These are phyloP conservation scores for Penicillium italicum DNA, from an alignment of 2,329 filamentous ascomycete species.

Conservation along the genomic window DNA sequence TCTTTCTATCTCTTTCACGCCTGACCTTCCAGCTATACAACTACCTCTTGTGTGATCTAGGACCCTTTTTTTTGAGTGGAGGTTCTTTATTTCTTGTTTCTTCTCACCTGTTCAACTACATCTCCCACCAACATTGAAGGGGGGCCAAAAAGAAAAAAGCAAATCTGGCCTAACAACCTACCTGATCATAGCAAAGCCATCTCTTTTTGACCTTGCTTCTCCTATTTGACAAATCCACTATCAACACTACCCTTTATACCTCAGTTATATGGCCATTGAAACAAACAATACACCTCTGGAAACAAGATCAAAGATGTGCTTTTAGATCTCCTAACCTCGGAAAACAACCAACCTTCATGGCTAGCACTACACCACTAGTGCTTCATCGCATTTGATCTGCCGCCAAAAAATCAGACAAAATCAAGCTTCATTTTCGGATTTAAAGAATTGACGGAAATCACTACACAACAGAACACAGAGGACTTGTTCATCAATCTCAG, in stretches of 20 bases:
- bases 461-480: background rate
- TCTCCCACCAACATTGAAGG: background rate
- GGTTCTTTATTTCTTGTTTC: background rate
- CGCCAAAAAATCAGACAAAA: background rate
- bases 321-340: slow-evolving; percentile 11
- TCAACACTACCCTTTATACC: background rate
- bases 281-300: background rate
- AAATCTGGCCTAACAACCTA: background rate
- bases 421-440: background rate
- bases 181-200: background rate
- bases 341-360: slow-evolving; percentile 21
- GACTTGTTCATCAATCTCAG: background rate
- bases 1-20: slow-evolving; percentile 6
- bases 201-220: background rate
- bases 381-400: slow-evolving; percentile 2
- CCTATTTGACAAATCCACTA: background rate
- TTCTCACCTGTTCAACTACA: background rate
- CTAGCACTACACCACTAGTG: slow-evolving; percentile 10
- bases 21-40: background rate
- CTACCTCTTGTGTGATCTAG: background rate
- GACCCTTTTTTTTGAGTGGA: background rate
- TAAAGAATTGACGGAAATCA: background rate
- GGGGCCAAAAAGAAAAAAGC: background rate
- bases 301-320: slow-evolving; percentile 16
- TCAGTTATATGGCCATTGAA: background rate